Conservation (phyloP, 2,329 filamentous ascomycete species). For the Ascochyta lentis region DNA sequence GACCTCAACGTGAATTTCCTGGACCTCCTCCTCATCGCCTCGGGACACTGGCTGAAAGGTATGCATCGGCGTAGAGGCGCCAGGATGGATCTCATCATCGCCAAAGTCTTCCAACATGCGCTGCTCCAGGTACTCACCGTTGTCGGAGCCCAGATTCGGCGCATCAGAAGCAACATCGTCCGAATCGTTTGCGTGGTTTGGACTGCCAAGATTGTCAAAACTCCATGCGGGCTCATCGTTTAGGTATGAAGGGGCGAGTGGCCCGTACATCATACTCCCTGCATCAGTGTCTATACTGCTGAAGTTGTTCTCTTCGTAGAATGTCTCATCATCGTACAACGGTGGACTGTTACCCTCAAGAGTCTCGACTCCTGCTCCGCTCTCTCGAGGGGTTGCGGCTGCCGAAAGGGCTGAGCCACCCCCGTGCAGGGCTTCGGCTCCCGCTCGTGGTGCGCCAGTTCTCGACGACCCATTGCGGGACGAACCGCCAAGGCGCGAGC, state of each 20-base stretch:
- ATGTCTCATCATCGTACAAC: constrained; percentile 31
- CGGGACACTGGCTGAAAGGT: constrained; percentile 22
- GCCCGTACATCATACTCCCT: constrained; percentile 15
- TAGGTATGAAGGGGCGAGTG: constrained; percentile 9
- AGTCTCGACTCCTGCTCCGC: constrained; percentile 44
- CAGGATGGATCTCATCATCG: constrained; percentile 28
- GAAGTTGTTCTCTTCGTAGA: constrained; percentile 31
- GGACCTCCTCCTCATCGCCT: constrained; percentile 31
- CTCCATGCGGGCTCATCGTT: constrained; percentile 31
- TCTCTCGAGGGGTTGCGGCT: constrained; percentile 44
- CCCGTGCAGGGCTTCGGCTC: constrained; percentile 49
- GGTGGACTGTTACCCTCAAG: constrained; percentile 35
- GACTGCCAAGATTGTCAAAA: constrained; percentile 21
- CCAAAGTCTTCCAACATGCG: constrained; percentile 43
- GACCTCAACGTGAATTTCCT: constrained; percentile 23
- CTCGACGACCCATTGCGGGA: constrained; percentile 91
- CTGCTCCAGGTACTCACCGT: constrained; percentile 23
- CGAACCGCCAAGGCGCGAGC: constrained; percentile 83
- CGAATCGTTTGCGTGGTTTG: constrained; percentile 9
- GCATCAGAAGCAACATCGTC: constrained; percentile 35
- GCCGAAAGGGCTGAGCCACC: constrained; percentile 43
- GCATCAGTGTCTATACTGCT: constrained; percentile 14
- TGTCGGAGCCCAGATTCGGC: constrained; percentile 28
- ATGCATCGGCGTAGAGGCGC: constrained; percentile 32
- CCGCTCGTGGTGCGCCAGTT: constrained; percentile 81